Evolutionary conservation across 2,329 filamentous ascomycete species (phyloP).

Genomic region (Penicillium sp.): DNA sequence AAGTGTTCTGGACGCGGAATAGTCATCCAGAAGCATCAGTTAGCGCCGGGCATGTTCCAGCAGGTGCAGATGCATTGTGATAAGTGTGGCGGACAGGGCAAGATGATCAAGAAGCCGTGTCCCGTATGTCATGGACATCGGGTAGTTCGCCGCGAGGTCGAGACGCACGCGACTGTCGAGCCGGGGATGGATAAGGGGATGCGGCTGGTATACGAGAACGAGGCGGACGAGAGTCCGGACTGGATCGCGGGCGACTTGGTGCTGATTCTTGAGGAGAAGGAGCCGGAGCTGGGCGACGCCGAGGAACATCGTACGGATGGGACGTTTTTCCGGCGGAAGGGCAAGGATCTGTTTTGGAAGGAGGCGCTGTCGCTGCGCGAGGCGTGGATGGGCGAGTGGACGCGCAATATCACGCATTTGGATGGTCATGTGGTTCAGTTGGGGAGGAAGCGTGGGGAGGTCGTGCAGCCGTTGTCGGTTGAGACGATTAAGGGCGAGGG

Average conservation of each 20-base stretch:
- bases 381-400: conserved; percentile 97
- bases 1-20: conserved; percentile 74
- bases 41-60: conserved; percentile 94
- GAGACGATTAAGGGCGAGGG: conserved; percentile 75
- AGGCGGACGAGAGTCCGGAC: conserved; percentile 86
- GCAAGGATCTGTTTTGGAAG: conserved; percentile 81
- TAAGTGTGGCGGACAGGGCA: conserved; percentile 75
- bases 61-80: conserved; percentile 91
- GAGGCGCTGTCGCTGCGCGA: conserved; percentile 82
- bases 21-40: conserved; percentile 76
- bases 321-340: conserved; percentile 80
- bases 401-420: conserved; percentile 83
- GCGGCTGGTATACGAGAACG: conserved; percentile 78
- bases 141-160: conserved; percentile 53
- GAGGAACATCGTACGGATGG: conserved; percentile 70
- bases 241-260: conserved; percentile 84
- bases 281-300: conserved; percentile 50
- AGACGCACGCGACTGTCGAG: conserved; percentile 25
- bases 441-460: conserved; percentile 62
- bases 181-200: conserved; percentile 65
- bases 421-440: conserved; percentile 82
- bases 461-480: conserved; percentile 73
- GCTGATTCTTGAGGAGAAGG: conserved; percentile 68
- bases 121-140: conserved; percentile 65
- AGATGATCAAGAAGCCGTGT: conserved; percentile 80